phyloP scores from a whole-genome alignment of 352 stramenopile species.

The Thalassiosira sp. region DNA sequence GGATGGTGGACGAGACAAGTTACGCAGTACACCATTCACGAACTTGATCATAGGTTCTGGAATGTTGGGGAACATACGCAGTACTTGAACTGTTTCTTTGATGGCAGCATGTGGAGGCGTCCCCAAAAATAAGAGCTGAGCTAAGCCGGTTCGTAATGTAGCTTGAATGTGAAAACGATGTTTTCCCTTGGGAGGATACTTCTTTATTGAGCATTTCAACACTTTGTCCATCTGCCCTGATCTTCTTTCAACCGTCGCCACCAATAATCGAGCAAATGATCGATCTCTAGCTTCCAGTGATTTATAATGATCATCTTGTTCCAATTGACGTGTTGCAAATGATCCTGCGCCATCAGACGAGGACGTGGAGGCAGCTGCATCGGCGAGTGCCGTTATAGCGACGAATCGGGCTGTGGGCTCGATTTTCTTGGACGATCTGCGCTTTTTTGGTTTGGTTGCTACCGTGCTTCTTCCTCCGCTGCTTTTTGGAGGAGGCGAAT shows the following conservation, averaged over 20 bases:
- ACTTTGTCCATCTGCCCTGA: constrained; percentile 77
- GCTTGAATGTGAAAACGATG: constrained; percentile 51
- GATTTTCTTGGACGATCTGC: constrained; percentile 18
- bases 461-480: constrained; percentile 11
- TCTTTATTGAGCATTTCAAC: constrained; percentile 45
- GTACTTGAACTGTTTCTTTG: constrained; percentile 76
- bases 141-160: constrained; percentile 63
- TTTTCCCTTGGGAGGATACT: constrained; percentile 55
- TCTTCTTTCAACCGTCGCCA: constrained; percentile 73
- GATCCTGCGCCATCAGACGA: constrained; percentile 4
- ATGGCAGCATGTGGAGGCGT: constrained; percentile 66
- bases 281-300: constrained; percentile 62
- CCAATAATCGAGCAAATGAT: constrained; percentile 67
- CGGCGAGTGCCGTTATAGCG: constrained; percentile 38
- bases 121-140: constrained; percentile 75
- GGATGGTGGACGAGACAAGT: constrained; percentile 42
- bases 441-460: constrained; percentile 8
- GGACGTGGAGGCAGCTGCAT: constrained; percentile 27
- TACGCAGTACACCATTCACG: constrained; percentile 78
- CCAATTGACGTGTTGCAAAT: constrained; percentile 60
- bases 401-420: constrained; percentile 29
- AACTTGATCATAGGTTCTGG: constrained; percentile 75
- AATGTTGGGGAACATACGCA: constrained; percentile 53
- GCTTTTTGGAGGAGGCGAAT: constrained; percentile 13
- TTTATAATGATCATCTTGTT: constrained; percentile 50